Evolutionary conservation across 106 monocot species (phyloP).

Genomic region (Platanthera guangdongensis): DNA sequence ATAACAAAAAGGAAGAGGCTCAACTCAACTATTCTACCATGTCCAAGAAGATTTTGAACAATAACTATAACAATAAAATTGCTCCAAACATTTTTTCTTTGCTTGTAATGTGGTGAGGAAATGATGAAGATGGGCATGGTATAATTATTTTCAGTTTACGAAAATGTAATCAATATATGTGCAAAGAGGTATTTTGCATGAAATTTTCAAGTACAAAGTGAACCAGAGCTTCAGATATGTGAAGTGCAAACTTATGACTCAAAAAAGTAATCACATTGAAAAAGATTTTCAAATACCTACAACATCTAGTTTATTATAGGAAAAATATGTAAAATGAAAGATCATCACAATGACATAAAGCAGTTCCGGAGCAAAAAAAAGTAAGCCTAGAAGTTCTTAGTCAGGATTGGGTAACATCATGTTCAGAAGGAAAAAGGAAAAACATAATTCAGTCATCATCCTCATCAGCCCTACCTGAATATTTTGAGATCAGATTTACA

Average conservation of each 20-base stretch:
- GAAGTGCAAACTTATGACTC: too few relatives aligned
- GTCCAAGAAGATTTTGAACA: neutral
- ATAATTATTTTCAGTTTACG: neutral
- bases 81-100: neutral
- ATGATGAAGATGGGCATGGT: neutral
- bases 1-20: neutral
- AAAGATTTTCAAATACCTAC: neutral
- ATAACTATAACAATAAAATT: neutral
- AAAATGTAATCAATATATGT: neutral
- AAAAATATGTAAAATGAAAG: neutral
- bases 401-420: neutral
- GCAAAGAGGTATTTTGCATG: neutral
- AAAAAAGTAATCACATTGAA: neutral
- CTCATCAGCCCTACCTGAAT: neutral
- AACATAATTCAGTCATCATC: neutral
- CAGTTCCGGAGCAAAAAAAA: neutral
- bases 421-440: neutral
- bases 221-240: neutral
- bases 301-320: neutral
- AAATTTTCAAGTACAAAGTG: neutral
- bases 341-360: neutral
- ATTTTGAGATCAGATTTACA: neutral
- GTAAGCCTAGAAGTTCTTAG: neutral
- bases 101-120: neutral
- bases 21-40: neutral